Base-by-base conservation (phyloP, 2,329 filamentous ascomycete species). In the Colletotrichum neosansevieriae region DNA sequence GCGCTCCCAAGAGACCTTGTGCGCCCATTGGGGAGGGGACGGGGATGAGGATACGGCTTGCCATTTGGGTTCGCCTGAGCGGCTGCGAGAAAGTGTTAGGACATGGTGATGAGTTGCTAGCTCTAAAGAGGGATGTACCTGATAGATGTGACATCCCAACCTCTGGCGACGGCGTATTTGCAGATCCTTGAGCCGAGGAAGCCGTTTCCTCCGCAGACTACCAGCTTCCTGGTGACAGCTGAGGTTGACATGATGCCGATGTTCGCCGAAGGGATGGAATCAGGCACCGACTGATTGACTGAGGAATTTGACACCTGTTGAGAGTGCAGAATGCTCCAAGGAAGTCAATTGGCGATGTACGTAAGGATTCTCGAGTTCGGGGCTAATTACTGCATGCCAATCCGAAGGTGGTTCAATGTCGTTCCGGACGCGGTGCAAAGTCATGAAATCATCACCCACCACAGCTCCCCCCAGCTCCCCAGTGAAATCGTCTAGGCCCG, bases 131-230 rank as follows among this genome's bases (percentile, higher is more conserved):
- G 21, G 21, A 29, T 21, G 44, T 88, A 94, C 94, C 94, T 97
- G 75, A 99, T 90, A 6, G 94, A 98, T 21, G 90, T 95, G 54
- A 98, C 95, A 65, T 94, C 88, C 95, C 95, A 98, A 63, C 94
- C 94, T 76, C 94, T 86, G 51, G 90, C 87, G 58, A 94, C 90
- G 50, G 94, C 96, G 61, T 92, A 91, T 83, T 94, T 96, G 84
- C 96, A 98, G 82, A 99, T 97, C 63, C 95, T 88, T 24, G 85
- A 87, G 80, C 94, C 94, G 29, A 99, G 82, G 78, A 98, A 99
- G 38, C 96, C 95, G 79, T 93, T 98, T 68, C 95, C 95, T 73
- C 96, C 96, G 73, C 93, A 97, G 62, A 99, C 94, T 47, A 98
- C 90, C 49, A 99, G 85, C 80, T 89, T 91, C 82, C 94, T 97